Base-by-base conservation (phyloP, 2,329 filamentous ascomycete species). In the Fusarium sp. region DNA sequence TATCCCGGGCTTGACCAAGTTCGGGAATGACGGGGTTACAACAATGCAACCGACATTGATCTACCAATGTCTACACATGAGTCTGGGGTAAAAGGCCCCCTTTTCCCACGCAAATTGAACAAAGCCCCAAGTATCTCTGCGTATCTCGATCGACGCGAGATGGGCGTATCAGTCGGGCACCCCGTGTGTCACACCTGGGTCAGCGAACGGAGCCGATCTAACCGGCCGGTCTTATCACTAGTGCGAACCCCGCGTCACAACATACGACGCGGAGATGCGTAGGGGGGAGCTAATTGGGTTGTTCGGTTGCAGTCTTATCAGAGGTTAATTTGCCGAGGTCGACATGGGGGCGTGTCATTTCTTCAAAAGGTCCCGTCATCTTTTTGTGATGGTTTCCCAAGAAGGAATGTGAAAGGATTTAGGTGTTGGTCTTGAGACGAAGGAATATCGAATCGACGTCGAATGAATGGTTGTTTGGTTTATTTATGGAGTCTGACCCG, bases 201-300 rank as follows among this genome's bases (percentile, higher is more conserved):
- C 57, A 59, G 57, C 57, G 20, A 51, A 40, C 57, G 57, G 36
- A 59, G 57, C 57, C 57, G 57, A 59, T 59, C 57, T 59, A 59
- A 33, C 57, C 57, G 57, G 57, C 24, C 36, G 36, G 31, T 31
- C 57, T 59, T 44, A 44, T 59, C 57, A 22, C 57, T 59, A 59
- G 57, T 44, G 57, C 38, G 12, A 44, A 44, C 53, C 53, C 57
- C 57, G 38, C 57, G 55, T 14, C 57, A 27, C 16, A 59, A 44
- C 24, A 59, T 38, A 44, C 57, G 57, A 59, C 57, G 36, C 35
- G 56, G 36, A 59, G 35, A 59, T 20, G 56, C 5, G 17, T 24
- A 42, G 38, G 4, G 36, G 40, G 27, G 12, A 10, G 57, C 38
- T 33, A 42, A 59, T 59, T 59, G 57, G 57, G 12, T 22, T 42